Evolutionary conservation across 2,329 filamentous ascomycete species (phyloP), one percentile per base, ranked within the genome.

Genomic region (Ilyonectria robusta): DNA sequence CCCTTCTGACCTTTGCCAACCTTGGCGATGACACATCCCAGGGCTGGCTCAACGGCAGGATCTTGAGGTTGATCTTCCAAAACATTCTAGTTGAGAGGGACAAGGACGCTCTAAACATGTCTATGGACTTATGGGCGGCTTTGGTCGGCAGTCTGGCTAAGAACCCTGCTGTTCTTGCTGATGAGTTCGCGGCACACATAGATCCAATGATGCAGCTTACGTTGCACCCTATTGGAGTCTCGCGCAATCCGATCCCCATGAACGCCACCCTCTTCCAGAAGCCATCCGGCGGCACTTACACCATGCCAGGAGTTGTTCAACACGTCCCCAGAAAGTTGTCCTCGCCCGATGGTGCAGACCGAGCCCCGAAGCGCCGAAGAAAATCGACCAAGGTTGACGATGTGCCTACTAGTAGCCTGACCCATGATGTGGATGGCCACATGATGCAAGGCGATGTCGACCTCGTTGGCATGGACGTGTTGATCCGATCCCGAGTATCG

Each of bases 381-480:
- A 97, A 94, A 80, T 93, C 93, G 0, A 91, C 93, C n/a, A 97
- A 97, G 83, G 83, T 88, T 21, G 93, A 96, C 61, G 92, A 95
- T 31, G 81, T 87, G 9, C 83, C 88, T 1, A 83, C 88, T 1
- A 82, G 87, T 4, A 88, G 84, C n/a, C 84, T 92, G n/a, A 89
- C 92, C 1, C 96, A 99, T 80, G 97, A 99, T 79, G 94, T 99
- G 19, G 96, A 99, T 79, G 96, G 95, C 10, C 95, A 97, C 73
- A 98, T 99, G 92, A 94, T 99, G 85, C 93, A 95, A 78, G 96
- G 97, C 58, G 97, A 99, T 76, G 92, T 98, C 53, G 97, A 99
- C 77, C 86, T 99, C 47, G 95, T 99, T 29, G 95, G 96, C 35
- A 89, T 93, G 75, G 96, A 99, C 67, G 91, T 91, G 7, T 89